These are phyloP conservation scores for Podospora appendiculata DNA, from an alignment of 495 filamentous ascomycete genomes.

Conservation along the genomic window DNA sequence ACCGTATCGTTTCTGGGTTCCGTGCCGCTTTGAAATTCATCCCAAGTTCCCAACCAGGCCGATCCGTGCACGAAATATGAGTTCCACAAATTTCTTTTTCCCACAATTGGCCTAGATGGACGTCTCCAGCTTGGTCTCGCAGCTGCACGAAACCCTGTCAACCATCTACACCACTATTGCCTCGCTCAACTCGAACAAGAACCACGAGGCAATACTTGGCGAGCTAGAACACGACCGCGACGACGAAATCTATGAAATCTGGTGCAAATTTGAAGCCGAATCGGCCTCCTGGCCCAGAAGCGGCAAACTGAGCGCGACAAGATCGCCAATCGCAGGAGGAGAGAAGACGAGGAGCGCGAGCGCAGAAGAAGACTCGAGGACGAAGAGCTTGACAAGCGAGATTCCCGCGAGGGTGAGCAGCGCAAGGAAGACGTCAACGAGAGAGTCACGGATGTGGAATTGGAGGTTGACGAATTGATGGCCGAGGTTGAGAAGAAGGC, in stretches of 20 bases:
- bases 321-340: slow-evolving; percentile 17
- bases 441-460: slow-evolving; percentile 18
- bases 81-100: background rate
- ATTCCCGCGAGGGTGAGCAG: slow-evolving; percentile 16
- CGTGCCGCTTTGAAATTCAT: no score
- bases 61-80: no score
- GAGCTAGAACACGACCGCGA: slow-evolving; percentile 22
- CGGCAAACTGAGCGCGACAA: slow-evolving; percentile 16
- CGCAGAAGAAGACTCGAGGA: slow-evolving; percentile 23
- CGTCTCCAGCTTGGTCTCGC: slow-evolving; percentile 20
- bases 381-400: slow-evolving; percentile 11
- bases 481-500: slow-evolving; percentile 22
- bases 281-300: slow-evolving; percentile 10
- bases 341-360: slow-evolving; percentile 27
- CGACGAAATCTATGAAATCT: slow-evolving; percentile 15
- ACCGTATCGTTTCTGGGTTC: no score
- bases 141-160: slow-evolving; percentile 30
- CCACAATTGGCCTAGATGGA: slow-evolving; percentile 12
- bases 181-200: slow-evolving; percentile 12
- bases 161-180: slow-evolving; percentile 22
- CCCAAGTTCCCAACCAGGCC: no score
- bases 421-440: slow-evolving; percentile 10
- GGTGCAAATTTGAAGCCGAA: slow-evolving; percentile 15
- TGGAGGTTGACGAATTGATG: slow-evolving; percentile 21
- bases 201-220: slow-evolving; percentile 21